phyloP scores from a whole-genome alignment of 2,329 filamentous ascomycete genomes.

The Venturia asperata region DNA sequence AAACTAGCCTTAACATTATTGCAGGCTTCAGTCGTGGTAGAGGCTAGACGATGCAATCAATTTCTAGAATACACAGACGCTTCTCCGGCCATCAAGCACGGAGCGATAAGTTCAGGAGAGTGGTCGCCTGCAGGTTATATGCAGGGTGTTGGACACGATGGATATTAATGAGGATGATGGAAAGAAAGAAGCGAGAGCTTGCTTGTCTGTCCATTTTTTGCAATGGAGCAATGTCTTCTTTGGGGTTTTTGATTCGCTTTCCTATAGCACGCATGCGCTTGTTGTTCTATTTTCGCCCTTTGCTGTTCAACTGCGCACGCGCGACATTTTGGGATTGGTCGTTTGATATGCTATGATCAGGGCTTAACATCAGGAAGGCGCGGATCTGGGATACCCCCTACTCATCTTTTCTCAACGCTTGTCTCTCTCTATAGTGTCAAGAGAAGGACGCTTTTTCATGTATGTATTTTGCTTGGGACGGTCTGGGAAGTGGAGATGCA shows the following conservation, averaged over 20 bases:
- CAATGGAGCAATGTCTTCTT: neutral
- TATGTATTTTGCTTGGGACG: neutral
- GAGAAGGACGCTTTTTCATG: neutral
- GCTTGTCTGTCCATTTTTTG: neutral
- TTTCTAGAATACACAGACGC: neutral
- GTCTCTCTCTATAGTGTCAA: neutral
- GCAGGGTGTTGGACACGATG: neutral
- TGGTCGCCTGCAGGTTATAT: neutral
- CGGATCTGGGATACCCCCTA: conserved; percentile 12
- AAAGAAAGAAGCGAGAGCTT: neutral
- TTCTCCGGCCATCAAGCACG: neutral
- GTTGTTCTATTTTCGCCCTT: neutral
- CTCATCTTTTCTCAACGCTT: neutral
- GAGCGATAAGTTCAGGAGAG: neutral
- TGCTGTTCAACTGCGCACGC: neutral
- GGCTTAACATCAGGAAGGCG: neutral
- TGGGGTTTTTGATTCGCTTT: neutral
- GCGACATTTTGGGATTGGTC: neutral
- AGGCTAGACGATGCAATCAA: neutral
- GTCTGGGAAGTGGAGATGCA: neutral
- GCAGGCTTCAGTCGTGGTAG: conserved; percentile 12
- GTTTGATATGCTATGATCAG: neutral
- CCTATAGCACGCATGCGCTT: neutral
- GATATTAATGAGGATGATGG: neutral
- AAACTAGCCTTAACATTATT: conserved; percentile 7